Conservation (phyloP, 2,329 filamentous ascomycete genomes). For the Aspergillus fijiensis region DNA sequence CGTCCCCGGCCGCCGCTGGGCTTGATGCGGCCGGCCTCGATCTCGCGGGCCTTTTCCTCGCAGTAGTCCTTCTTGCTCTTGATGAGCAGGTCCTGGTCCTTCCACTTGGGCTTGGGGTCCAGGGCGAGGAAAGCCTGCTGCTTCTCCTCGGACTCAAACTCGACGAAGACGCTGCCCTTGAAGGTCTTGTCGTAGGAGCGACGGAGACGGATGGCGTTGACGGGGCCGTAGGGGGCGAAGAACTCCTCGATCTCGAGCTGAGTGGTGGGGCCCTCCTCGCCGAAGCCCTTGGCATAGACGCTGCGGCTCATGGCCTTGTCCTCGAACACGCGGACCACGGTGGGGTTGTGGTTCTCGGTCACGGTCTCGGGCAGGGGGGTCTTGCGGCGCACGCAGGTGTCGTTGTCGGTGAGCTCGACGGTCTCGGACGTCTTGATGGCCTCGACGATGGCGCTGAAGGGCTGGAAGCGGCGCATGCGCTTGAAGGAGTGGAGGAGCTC, state of each 20-base stretch:
- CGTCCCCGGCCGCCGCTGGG: constrained; percentile 49
- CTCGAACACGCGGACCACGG: constrained; percentile 56
- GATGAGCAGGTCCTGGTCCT: constrained; percentile 74
- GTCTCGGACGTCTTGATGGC: constrained; percentile 76
- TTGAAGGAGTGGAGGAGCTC: constrained; percentile 81
- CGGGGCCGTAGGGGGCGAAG: constrained; percentile 76
- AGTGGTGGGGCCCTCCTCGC: constrained; percentile 74
- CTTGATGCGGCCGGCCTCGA: constrained; percentile 67
- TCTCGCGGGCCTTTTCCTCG: constrained; percentile 71
- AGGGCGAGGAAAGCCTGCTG: constrained; percentile 77
- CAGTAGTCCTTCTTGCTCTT: constrained; percentile 89
- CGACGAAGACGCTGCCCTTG: constrained; percentile 96
- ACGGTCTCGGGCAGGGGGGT: constrained; percentile 59
- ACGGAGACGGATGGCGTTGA: constrained; percentile 82
- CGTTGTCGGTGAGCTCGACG: constrained; percentile 71
- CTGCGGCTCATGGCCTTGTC: constrained; percentile 69
- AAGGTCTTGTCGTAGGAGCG: constrained; percentile 71
- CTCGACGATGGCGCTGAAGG: constrained; percentile 76
- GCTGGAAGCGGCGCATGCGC: constrained; percentile 94
- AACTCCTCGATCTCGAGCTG: constrained; percentile 95
- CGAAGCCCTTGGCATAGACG: constrained; percentile 93
- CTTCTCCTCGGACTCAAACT: constrained; percentile 77
- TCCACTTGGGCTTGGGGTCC: constrained; percentile 80
- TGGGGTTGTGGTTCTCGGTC: constrained; percentile 55
- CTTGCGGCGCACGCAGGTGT: constrained; percentile 75